These are phyloP conservation scores for Nannochloropsis salina DNA, from an alignment of 108 stramenopile species.

Conservation along the genomic window DNA sequence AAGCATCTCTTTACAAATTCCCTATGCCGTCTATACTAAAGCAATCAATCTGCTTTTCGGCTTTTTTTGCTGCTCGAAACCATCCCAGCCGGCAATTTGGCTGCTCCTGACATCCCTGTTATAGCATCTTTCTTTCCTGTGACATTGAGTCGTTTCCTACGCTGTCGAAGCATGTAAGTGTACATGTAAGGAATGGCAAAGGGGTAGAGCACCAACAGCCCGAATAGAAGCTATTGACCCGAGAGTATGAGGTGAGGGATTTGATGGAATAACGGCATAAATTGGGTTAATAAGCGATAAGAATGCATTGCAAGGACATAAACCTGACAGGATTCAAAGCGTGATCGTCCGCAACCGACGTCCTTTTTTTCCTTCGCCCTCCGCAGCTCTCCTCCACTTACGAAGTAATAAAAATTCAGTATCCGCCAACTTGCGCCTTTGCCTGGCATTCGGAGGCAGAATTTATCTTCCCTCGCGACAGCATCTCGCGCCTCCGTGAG, in stretches of 20 bases:
- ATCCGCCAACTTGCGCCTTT: background rate
- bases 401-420: background rate
- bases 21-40: too few species aligned
- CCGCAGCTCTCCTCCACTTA: background rate
- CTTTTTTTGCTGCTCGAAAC: background rate
- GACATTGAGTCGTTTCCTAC: background rate
- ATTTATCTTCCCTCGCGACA: background rate
- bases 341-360: background rate
- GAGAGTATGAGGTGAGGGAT: too few species aligned
- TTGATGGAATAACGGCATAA: background rate
- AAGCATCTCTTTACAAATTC: too few species aligned
- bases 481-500: background rate
- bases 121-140: background rate
- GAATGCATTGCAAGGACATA: background rate
- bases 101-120: background rate
- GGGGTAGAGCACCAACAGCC: background rate
- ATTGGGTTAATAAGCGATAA: background rate
- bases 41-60: background rate
- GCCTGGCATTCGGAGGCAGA: background rate
- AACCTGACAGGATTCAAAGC: too few species aligned
- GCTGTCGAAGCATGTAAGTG: background rate
- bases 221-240: background rate
- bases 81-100: background rate
- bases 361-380: background rate
- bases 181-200: conserved; percentile 3